Percentiles rank a stretch among this genome's conserved stretches.
Conservation (phyloP, 2,329 filamentous ascomycete species). For the Fusarium camptoceras region DNA sequence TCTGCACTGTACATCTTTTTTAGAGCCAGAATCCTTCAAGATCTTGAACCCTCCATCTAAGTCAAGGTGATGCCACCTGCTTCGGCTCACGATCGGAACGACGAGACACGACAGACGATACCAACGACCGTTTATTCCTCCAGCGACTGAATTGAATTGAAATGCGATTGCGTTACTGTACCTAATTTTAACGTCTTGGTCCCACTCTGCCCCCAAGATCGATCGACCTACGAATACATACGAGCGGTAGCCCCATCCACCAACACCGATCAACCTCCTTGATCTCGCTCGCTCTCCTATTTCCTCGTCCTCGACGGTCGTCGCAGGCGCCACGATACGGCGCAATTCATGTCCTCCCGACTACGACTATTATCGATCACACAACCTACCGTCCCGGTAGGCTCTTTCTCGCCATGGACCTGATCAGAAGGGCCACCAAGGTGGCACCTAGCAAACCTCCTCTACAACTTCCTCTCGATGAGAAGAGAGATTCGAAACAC, state of each 20-base stretch:
- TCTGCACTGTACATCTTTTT: constrained; percentile 20
- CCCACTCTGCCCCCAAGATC: constrained; percentile 29
- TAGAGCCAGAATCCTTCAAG: constrained; percentile 33
- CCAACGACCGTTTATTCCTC: constrained; percentile 29
- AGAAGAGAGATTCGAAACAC: constrained; percentile 59
- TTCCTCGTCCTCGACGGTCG: constrained; percentile 26
- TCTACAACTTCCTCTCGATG: constrained; percentile 61
- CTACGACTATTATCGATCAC: constrained; percentile 47
- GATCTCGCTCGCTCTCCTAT: constrained; percentile 22
- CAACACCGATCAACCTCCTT: constrained; percentile 16
- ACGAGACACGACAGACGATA: constrained; percentile 38
- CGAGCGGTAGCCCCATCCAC: constrained; percentile 17
- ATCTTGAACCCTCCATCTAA: constrained; percentile 8
- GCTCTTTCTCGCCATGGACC: constrained; percentile 61
- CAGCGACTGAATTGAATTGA: not conserved
- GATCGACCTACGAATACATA: constrained; percentile 20
- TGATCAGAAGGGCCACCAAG: constrained; percentile 67
- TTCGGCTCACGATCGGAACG: constrained; percentile 21
- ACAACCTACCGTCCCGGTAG: constrained; percentile 57
- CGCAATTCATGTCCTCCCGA: constrained; percentile 44
- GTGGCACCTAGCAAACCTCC: constrained; percentile 58
- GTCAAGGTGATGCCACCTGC: constrained; percentile 12
- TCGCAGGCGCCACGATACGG: constrained; percentile 45
- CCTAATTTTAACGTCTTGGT: constrained; percentile 8
- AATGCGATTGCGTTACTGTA: constrained; percentile 23